phyloP scores from a whole-genome alignment of 2,329 filamentous ascomycete genomes.

The Fusarium odoratissimum region DNA sequence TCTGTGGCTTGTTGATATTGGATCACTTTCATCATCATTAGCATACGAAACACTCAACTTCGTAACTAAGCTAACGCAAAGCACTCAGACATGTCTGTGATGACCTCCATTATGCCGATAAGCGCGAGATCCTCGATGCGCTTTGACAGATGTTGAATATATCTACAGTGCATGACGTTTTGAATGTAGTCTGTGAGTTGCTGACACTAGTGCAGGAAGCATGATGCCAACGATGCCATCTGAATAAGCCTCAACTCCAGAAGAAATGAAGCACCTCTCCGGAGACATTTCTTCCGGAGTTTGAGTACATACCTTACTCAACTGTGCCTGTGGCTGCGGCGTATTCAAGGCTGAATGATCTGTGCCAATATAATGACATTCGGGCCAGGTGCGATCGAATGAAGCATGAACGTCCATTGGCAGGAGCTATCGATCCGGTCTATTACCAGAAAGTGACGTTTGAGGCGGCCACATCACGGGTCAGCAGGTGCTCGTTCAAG shows the following conservation, averaged over 20 bases:
- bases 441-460: background rate
- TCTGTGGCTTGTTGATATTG: conserved; percentile 16
- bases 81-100: background rate
- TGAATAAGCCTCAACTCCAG: background rate
- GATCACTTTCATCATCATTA: conserved; percentile 3
- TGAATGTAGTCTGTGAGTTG: conserved; percentile 12
- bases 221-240: conserved; percentile 18
- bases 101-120: conserved; percentile 4
- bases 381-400: background rate
- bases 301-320: background rate
- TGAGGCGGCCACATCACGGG: background rate
- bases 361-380: background rate
- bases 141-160: conserved; percentile 24
- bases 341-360: background rate
- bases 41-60: conserved; percentile 18
- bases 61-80: conserved; percentile 15
- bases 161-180: conserved; percentile 18
- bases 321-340: conserved; percentile 1
- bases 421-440: background rate
- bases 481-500: background rate
- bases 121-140: conserved; percentile 20
- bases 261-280: background rate
- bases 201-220: conserved; percentile 4
- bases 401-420: background rate
- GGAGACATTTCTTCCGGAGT: background rate